These are phyloP conservation scores for Moesziomyces antarcticus DNA, from an alignment of 1,284 basidiomycete species.

Conservation along the genomic window DNA sequence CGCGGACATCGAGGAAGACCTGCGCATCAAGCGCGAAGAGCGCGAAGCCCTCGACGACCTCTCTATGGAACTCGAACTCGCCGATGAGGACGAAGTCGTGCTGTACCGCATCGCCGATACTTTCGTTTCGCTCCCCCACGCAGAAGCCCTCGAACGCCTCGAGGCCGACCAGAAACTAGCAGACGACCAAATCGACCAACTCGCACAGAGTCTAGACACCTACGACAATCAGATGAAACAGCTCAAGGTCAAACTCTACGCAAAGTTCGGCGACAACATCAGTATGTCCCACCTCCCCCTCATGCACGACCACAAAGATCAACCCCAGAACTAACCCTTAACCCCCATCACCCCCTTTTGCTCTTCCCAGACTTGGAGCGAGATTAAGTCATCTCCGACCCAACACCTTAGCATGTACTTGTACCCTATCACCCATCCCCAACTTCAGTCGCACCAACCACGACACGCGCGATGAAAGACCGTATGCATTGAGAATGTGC, in stretches of 20 bases:
- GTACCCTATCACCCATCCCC: neutral
- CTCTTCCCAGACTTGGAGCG: constrained; percentile 53
- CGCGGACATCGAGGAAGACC: constrained; percentile 78
- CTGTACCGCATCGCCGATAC: constrained; percentile 92
- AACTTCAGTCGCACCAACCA: neutral
- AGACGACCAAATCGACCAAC: constrained; percentile 73
- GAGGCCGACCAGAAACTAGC: constrained; percentile 77
- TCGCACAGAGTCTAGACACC: constrained; percentile 75
- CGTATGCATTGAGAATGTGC: too few relatives aligned
- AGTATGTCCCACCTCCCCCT: constrained; percentile 67
- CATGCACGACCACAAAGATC: too few relatives aligned
- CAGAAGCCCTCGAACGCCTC: constrained; percentile 79
- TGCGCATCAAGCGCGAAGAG: constrained; percentile 82
- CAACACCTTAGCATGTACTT: constrained; percentile 2
- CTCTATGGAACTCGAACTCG: constrained; percentile 81
- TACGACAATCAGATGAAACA: constrained; percentile 88
- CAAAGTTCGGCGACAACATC: constrained; percentile 92
- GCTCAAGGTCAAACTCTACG: constrained; percentile 87
- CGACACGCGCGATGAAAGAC: neutral
- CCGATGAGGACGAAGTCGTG: constrained; percentile 38
- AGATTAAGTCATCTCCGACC: too few relatives aligned
- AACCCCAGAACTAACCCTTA: neutral
- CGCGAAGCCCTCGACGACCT: constrained; percentile 93
- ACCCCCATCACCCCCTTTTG: too few relatives aligned
- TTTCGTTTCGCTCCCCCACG: constrained; percentile 81